A percentile compares a stretch with the other conserved stretches of the same genome.
Evolutionary conservation across 140 eudicot species (phyloP).

Genomic region (Bidens hawaiensis): DNA sequence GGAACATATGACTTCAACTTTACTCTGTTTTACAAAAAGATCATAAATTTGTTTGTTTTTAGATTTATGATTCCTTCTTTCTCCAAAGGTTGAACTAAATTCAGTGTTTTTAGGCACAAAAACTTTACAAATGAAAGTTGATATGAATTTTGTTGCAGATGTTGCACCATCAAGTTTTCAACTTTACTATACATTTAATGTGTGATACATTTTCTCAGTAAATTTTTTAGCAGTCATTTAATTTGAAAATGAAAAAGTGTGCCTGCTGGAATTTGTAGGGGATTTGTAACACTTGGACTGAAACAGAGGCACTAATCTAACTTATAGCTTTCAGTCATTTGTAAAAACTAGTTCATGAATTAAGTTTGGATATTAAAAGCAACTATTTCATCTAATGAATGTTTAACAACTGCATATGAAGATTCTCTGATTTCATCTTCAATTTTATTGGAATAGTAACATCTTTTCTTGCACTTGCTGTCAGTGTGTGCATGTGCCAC

Average conservation of each 20-base stretch:
- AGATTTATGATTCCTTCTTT: background rate
- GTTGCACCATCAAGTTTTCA: background rate
- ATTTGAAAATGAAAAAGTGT: background rate
- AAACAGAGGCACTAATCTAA: conserved; percentile 2
- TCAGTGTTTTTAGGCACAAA: background rate
- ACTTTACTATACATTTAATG: background rate
- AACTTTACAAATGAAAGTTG: background rate
- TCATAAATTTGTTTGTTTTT: background rate
- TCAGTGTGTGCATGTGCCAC: conserved; percentile 3
- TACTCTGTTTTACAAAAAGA: background rate
- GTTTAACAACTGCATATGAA: background rate
- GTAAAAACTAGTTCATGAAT: background rate
- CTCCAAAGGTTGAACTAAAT: background rate
- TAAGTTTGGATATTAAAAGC: background rate
- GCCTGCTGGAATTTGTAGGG: background rate
- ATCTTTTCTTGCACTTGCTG: background rate
- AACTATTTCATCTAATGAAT: background rate
- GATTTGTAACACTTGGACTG: background rate
- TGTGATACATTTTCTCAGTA: background rate
- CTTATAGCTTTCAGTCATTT: background rate
- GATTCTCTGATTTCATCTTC: background rate
- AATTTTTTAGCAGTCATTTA: background rate
- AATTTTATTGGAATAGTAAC: background rate
- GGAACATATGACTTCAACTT: background rate
- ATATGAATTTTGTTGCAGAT: background rate